Evolutionary conservation across 2,329 filamentous ascomycete genomes (phyloP), one percentile per base, ranked within the genome.

Genomic region (Rosellinia necatrix): DNA sequence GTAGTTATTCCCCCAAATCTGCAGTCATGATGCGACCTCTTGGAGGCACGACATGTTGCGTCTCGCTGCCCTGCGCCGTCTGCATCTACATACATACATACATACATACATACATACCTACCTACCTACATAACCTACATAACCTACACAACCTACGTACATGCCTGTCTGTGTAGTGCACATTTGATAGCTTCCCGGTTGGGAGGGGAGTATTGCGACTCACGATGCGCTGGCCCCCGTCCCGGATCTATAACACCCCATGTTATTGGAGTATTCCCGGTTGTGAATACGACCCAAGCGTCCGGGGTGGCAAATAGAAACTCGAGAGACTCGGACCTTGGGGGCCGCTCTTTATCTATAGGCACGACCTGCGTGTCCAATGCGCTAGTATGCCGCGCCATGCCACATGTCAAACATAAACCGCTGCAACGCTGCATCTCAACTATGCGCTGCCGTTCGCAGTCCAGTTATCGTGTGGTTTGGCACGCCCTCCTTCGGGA

Each of bases 321-420:
- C 35, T 48, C 46, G 37, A 5, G 35, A 46, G 15, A 35, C 29
- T 3, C 9, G 12, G 6, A 13, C 34, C 24, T 49, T 56, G 51
- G 53, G 53, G 53, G 57, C 53, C 52, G 37, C 50, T 40, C 49
- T 58, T 60, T 64, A 63, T 65, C 63, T 64, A 53, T n/a, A 58
- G 24, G 48, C 53, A 53, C 50, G 43, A 58, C 53, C 38, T 60
- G 58, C 53, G 58, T 58, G 19, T 13, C 19, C 35, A 15, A 13
- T 60, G 66, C 66, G 66, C 64, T 63, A 67, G 62, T 60, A 64
- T 60, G 42, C 50, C 12, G 41, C 19, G 40, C 35, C 38, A 53
- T 50, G 55, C 56, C 55, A 61, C 56, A 58, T 59, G 56, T 59
- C 56, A 59, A 59, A 29, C 56, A 49, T 54, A 40, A 54, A 53